A percentile compares a stretch with the other conserved stretches of the same genome.
Conservation (phyloP, 2,329 filamentous ascomycete species). For the Sclerotinia trifoliorum region DNA sequence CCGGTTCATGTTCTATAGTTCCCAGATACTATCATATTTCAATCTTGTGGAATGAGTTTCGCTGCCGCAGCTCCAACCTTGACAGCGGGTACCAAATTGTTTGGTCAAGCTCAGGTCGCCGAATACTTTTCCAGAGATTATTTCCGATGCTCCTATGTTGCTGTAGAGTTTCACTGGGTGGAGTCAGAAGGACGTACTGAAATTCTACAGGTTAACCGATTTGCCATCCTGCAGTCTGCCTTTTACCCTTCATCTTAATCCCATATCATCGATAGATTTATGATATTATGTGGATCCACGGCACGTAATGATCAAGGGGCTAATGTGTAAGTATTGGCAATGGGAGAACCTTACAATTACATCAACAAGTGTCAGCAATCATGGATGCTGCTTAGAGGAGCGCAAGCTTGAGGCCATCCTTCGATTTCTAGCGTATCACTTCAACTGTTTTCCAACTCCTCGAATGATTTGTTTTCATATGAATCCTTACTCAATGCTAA, state of each 20-base stretch:
- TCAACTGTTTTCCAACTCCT: neutral
- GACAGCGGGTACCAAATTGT: constrained; percentile 4
- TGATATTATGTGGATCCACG: neutral
- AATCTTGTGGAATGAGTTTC: neutral
- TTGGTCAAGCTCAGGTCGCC: constrained; percentile 16
- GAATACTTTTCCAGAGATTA: constrained; percentile 10
- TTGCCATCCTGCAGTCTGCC: constrained; percentile 11
- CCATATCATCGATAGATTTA: neutral
- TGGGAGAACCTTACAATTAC: neutral
- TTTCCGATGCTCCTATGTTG: neutral
- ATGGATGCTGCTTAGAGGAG: neutral
- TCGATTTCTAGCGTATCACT: neutral
- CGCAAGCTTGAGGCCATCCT: neutral
- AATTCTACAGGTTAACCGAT: constrained; percentile 1
- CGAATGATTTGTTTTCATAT: neutral
- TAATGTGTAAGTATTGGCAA: neutral
- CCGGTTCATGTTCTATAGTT: neutral
- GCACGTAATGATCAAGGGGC: neutral
- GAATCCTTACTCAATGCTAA: neutral
- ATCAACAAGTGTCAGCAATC: neutral
- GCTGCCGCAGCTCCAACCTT: neutral
- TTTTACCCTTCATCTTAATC: neutral
- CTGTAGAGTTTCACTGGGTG: constrained; percentile 17
- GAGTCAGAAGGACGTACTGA: constrained; percentile 1
- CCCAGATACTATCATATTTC: neutral